Evolutionary conservation across 148 eudicot genomes (phyloP).

Genomic region (Nepenthes gracilis): DNA sequence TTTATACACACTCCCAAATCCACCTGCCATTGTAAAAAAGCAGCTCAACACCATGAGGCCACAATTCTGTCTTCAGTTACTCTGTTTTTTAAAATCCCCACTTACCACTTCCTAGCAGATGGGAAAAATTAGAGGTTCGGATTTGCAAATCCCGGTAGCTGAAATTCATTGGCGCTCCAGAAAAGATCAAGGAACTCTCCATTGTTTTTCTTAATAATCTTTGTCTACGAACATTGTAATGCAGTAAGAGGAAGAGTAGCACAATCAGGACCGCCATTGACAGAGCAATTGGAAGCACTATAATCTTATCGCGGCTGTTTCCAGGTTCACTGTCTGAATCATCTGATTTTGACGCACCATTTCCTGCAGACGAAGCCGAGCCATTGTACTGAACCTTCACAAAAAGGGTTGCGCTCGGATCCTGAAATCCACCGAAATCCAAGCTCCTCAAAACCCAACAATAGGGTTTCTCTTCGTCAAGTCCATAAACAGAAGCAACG

Average conservation of each 20-base stretch:
- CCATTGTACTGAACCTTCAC: conserved; percentile 48
- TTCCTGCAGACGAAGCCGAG: conserved; percentile 11
- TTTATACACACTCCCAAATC: conserved; percentile 89
- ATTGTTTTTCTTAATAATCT: conserved; percentile 46
- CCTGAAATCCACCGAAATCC: conserved; percentile 86
- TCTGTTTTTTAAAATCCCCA: not conserved
- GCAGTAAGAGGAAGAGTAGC: conserved; percentile 49
- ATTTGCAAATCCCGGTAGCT: conserved; percentile 61
- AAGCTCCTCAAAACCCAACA: conserved; percentile 75
- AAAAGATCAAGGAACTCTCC: conserved; percentile 51
- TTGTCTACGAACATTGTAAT: conserved; percentile 44
- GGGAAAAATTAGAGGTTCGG: conserved; percentile 54
- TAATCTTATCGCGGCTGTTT: conserved; percentile 29
- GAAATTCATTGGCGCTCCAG: conserved; percentile 73
- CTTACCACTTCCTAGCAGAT: conserved; percentile 70
- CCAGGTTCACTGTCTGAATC: conserved; percentile 1
- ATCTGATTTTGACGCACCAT: not conserved
- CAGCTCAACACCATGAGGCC: not conserved
- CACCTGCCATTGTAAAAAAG: conserved; percentile 32
- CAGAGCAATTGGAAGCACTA: conserved; percentile 71
- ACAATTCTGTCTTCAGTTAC: not conserved
- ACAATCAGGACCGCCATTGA: conserved; percentile 53
- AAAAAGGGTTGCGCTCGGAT: conserved; percentile 73
- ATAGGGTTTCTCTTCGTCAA: conserved; percentile 65
- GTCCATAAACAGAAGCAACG: conserved; percentile 82